Evolutionary conservation across 2,329 filamentous ascomycete species (phyloP).

Genomic region (Fusarium domesticum): DNA sequence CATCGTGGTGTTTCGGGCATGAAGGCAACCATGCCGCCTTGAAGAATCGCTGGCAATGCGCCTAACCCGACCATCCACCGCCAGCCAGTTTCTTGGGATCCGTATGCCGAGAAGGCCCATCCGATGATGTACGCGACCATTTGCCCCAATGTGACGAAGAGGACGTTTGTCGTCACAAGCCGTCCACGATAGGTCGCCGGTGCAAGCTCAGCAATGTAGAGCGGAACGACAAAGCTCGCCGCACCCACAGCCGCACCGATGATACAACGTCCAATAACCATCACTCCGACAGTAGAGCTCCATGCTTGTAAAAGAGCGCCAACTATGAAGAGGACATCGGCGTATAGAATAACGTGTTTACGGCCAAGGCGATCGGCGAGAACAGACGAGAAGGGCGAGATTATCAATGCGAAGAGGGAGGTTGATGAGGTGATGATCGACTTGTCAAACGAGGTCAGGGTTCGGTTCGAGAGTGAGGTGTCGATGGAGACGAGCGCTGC

Average conservation of each 20-base stretch:
- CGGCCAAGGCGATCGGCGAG: constrained; percentile 61
- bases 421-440: constrained; percentile 70
- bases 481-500: constrained; percentile 64
- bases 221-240: constrained; percentile 76
- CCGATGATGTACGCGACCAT: constrained; percentile 84
- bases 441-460: constrained; percentile 62
- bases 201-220: constrained; percentile 86
- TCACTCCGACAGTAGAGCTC: constrained; percentile 54
- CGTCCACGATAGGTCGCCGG: constrained; percentile 73
- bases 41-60: constrained; percentile 69
- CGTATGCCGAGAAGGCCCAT: constrained; percentile 65
- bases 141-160: constrained; percentile 86
- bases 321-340: constrained; percentile 64
- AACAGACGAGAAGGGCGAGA: constrained; percentile 63
- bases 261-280: constrained; percentile 66
- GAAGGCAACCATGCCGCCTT: constrained; percentile 63
- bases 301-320: constrained; percentile 65
- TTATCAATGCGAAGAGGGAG: constrained; percentile 61
- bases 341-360: constrained; percentile 59
- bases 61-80: constrained; percentile 89
- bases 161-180: constrained; percentile 74
- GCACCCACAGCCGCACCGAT: constrained; percentile 72
- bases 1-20: constrained; percentile 90
- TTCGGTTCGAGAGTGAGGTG: constrained; percentile 53
- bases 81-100: constrained; percentile 62